Conservation (phyloP, 352 stramenopile genomes). For the Pythium scleroteichum region DNA sequence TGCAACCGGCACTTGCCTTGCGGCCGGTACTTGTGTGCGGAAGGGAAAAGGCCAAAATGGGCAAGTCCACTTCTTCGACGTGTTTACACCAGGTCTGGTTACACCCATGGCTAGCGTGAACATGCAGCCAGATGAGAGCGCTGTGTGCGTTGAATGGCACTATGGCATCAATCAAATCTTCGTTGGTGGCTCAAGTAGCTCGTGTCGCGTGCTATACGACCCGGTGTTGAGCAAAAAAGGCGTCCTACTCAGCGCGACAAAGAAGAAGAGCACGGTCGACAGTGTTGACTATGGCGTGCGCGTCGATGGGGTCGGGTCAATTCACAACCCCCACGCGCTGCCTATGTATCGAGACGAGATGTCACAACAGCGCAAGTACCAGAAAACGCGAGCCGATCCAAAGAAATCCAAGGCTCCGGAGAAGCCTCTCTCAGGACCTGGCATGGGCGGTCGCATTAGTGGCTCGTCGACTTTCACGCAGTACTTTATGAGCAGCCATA, state of each 20-base stretch:
- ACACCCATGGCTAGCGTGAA: constrained; percentile 58
- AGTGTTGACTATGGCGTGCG: constrained; percentile 57
- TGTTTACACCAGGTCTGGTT: constrained; percentile 54
- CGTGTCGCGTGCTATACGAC: constrained; percentile 74
- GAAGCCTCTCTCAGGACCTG: constrained; percentile 71
- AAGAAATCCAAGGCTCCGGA: constrained; percentile 76
- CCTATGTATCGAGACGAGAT: constrained; percentile 82
- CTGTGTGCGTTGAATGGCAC: constrained; percentile 84
- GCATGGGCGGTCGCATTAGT: constrained; percentile 78
- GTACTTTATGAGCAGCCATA: constrained; percentile 88
- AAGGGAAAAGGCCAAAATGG: constrained; percentile 55
- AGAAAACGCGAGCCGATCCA: constrained; percentile 66
- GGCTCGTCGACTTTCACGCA: constrained; percentile 85
- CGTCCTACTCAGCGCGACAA: constrained; percentile 78
- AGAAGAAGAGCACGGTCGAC: constrained; percentile 64
- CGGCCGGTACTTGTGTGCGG: constrained; percentile 68
- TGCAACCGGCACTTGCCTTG: constrained; percentile 62
- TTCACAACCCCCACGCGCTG: constrained; percentile 78
- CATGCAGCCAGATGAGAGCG: constrained; percentile 82
- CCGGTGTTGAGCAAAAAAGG: constrained; percentile 71
- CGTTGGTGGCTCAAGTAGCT: constrained; percentile 64
- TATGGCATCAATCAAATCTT: constrained; percentile 83
- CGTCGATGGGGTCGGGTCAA: constrained; percentile 66
- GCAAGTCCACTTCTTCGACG: constrained; percentile 75
- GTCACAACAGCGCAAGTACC: constrained; percentile 69